Evolutionary conservation across 257 asterid species (phyloP).

Genomic region (Solanum chmielewskii): DNA sequence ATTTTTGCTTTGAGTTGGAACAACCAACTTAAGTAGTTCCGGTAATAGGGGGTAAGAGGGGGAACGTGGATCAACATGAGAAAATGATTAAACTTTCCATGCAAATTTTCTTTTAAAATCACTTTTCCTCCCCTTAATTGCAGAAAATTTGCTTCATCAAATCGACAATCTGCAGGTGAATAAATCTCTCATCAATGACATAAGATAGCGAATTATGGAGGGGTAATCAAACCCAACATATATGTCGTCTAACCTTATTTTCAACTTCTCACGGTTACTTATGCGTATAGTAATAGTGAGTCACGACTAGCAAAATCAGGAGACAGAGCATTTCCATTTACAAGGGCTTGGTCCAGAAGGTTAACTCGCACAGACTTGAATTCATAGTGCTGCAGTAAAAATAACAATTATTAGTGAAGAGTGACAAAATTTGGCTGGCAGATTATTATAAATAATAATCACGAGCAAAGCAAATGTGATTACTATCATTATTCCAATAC

Average conservation of each 20-base stretch:
- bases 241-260: not conserved
- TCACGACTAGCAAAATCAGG: conserved; percentile 36
- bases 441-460: not conserved
- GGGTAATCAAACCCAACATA: too few species aligned
- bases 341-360: conserved; percentile 2
- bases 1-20: too few species aligned
- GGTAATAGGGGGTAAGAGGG: too few species aligned
- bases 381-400: conserved; percentile 37
- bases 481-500: not conserved
- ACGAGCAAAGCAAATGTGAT: not conserved
- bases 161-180: too few species aligned
- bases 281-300: conserved; percentile 16
- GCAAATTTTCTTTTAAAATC: too few species aligned
- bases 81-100: too few species aligned
- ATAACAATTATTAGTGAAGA: not conserved
- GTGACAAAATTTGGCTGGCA: not conserved
- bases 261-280: not conserved
- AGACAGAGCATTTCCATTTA: not conserved
- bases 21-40: too few species aligned
- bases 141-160: too few species aligned
- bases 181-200: too few species aligned
- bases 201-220: too few species aligned
- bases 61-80: too few species aligned
- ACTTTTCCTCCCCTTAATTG: too few species aligned
- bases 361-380: conserved; percentile 71